These are phyloP conservation scores for Blastomyces parvus DNA, from an alignment of 2,329 filamentous ascomycete species.

Conservation along the genomic window DNA sequence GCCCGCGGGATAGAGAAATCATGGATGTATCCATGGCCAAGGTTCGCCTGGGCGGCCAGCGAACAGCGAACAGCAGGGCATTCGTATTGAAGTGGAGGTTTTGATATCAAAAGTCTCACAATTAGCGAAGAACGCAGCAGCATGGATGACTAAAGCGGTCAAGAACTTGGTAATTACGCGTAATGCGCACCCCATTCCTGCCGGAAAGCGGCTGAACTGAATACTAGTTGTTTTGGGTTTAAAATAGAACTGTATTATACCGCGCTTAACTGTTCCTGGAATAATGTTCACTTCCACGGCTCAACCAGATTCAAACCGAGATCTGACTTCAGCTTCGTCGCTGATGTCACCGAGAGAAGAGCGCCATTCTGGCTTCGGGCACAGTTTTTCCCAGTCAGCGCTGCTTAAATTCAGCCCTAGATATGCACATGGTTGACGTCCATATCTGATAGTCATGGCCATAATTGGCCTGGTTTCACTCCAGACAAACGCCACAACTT, in stretches of 20 bases:
- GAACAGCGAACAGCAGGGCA: neutral
- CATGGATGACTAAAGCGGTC: neutral
- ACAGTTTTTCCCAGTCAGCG: neutral
- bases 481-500: neutral
- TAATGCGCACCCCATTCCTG: neutral
- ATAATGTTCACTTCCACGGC: neutral
- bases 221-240: neutral
- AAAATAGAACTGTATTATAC: slow-evolving; percentile 2
- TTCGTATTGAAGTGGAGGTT: neutral
- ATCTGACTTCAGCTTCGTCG: neutral
- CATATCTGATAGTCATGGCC: neutral
- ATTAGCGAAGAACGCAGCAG: neutral
- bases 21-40: neutral
- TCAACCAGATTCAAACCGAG: neutral
- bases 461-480: neutral
- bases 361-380: neutral
- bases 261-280: neutral
- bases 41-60: neutral
- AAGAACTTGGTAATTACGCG: neutral
- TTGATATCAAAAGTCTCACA: slow-evolving; percentile 2
- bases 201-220: neutral
- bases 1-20: neutral
- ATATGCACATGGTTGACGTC: neutral
- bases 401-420: neutral
- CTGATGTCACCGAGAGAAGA: neutral